These are phyloP conservation scores for Massarina eburnea DNA, from an alignment of 2,329 filamentous ascomycete genomes.

Conservation along the genomic window DNA sequence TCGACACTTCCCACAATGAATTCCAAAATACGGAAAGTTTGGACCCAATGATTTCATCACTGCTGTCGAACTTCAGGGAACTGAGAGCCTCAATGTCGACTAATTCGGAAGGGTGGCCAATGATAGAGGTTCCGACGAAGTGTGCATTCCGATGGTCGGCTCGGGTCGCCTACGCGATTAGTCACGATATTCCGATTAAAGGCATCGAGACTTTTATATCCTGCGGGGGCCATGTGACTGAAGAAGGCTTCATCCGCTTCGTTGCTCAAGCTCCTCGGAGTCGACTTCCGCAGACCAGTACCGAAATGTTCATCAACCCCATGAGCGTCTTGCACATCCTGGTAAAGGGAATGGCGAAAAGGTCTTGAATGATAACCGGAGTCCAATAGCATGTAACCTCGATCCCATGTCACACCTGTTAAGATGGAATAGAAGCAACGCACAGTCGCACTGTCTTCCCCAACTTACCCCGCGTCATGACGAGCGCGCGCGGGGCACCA, in stretches of 20 bases:
- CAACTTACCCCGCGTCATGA: background rate
- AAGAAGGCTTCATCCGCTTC: too few species aligned
- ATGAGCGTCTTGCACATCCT: too few species aligned
- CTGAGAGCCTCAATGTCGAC: background rate
- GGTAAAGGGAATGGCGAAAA: too few species aligned
- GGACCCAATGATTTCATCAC: background rate
- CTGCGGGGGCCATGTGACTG: too few species aligned
- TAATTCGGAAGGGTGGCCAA: slow-evolving; percentile 2
- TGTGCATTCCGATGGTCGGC: slow-evolving; percentile 2
- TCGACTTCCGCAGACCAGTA: too few species aligned
- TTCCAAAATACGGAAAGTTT: background rate
- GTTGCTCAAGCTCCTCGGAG: too few species aligned
- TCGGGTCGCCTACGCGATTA: slow-evolving; percentile 1
- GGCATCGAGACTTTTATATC: background rate
- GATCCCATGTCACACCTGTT: background rate
- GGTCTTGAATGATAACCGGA: too few species aligned
- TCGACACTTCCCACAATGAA: background rate
- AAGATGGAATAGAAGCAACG: background rate
- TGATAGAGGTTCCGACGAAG: too few species aligned
- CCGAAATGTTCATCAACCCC: too few species aligned
- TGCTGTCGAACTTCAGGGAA: background rate
- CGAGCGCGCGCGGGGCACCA: background rate
- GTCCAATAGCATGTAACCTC: too few species aligned
- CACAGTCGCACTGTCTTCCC: background rate
- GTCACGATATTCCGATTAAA: slow-evolving; percentile 5